Conservation (phyloP, 2,329 filamentous ascomycete species). For the Claviceps humidiphila region DNA sequence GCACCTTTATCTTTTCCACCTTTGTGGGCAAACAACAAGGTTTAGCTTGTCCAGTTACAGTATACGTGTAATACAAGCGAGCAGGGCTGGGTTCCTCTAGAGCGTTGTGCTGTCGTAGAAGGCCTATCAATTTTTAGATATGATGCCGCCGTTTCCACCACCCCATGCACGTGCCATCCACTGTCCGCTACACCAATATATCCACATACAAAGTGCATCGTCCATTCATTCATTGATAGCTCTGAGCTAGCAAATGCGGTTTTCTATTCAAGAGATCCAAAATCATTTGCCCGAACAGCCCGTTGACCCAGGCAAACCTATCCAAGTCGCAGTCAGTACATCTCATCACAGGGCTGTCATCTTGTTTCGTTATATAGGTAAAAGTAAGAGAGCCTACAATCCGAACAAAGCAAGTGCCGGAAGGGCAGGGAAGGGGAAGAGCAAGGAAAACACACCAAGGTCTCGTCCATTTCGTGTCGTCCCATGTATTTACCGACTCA, state of each 20-base stretch:
- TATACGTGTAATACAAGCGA: neutral
- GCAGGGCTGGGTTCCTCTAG: neutral
- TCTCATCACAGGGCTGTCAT: neutral
- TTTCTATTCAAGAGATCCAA: slow-evolving; percentile 62
- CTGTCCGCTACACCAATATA: neutral
- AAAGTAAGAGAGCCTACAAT: neutral
- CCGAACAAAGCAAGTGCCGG: neutral
- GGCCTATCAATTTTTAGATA: neutral
- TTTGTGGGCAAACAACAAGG: neutral
- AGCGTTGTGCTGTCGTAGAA: neutral
- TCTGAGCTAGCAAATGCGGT: slow-evolving; percentile 45
- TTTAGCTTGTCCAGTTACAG: neutral
- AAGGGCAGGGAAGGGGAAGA: neutral
- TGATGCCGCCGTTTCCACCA: neutral
- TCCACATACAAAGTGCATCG: neutral
- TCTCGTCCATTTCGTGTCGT: slow-evolving; percentile 20
- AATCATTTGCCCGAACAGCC: slow-evolving; percentile 73
- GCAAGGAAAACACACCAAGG: slow-evolving; percentile 17
- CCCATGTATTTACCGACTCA: slow-evolving; percentile 36
- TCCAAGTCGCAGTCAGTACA: neutral
- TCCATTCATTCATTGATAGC: slow-evolving; percentile 27
- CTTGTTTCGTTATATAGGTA: neutral
- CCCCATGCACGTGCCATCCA: neutral
- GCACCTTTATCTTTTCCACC: neutral
- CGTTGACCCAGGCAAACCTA: slow-evolving; percentile 84